Conservation (phyloP, 2,329 filamentous ascomycete genomes). For the Phialophora chinensis region DNA sequence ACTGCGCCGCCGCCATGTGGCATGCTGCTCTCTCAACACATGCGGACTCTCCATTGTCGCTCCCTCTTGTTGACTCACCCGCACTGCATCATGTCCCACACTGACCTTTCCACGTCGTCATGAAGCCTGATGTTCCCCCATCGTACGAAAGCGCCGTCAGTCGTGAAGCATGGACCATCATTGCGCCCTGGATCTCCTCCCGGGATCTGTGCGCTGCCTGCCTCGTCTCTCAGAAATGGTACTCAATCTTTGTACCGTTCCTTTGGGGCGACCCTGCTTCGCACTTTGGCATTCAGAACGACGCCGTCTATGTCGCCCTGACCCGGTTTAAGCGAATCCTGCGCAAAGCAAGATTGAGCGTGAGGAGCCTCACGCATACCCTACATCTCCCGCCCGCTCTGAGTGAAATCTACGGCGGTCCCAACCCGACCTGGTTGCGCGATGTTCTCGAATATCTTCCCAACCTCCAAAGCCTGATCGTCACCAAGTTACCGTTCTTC, state of each 20-base stretch:
- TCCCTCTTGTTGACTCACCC: neutral
- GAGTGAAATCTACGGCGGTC: constrained; percentile 66
- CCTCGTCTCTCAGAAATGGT: constrained; percentile 64
- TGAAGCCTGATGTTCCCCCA: constrained; percentile 56
- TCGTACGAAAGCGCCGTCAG: constrained; percentile 64
- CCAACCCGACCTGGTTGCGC: constrained; percentile 63
- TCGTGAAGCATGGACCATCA: constrained; percentile 61
- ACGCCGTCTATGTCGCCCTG: constrained; percentile 66
- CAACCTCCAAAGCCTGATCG: constrained; percentile 64
- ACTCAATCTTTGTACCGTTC: constrained; percentile 62
- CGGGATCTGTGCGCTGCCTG: constrained; percentile 62
- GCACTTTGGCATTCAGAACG: constrained; percentile 61
- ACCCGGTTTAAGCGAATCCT: constrained; percentile 65
- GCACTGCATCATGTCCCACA: constrained; percentile 22
- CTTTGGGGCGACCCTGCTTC: constrained; percentile 69
- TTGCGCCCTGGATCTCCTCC: constrained; percentile 63
- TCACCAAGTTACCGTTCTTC: constrained; percentile 65
- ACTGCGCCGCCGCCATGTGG: neutral
- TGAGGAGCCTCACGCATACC: constrained; percentile 65
- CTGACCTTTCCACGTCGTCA: constrained; percentile 14
- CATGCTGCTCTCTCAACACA: neutral
- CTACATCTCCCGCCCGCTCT: constrained; percentile 66
- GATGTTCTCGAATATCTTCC: constrained; percentile 65
- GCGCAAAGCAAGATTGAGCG: constrained; percentile 58
- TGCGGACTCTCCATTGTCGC: neutral